phyloP scores from a whole-genome alignment of 768 basidiomycete species.

The Lactarius vividus region DNA sequence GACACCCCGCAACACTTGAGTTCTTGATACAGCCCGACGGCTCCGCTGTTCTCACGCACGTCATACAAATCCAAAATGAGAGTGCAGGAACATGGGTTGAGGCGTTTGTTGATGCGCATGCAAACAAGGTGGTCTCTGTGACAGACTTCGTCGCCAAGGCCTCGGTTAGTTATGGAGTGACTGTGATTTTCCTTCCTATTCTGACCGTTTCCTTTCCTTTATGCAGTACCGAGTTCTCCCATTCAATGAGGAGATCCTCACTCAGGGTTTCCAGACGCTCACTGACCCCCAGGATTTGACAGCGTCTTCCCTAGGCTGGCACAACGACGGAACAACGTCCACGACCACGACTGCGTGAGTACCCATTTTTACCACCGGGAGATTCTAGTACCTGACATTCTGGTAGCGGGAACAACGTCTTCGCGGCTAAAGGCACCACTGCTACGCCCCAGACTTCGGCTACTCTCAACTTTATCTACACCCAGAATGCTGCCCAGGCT shows the following conservation, averaged over 20 bases:
- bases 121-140: constrained; percentile 48
- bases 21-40: constrained; percentile 43
- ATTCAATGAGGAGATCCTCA: constrained; percentile 49
- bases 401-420: constrained; percentile 41
- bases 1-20: constrained; percentile 40
- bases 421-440: constrained; percentile 25
- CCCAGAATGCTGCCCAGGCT: constrained; percentile 35
- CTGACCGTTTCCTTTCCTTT: background rate
- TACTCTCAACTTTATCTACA: constrained; percentile 42
- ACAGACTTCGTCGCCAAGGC: constrained; percentile 52
- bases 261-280: constrained; percentile 49
- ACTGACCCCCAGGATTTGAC: constrained; percentile 51
- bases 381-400: background rate
- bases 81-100: constrained; percentile 50
- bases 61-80: constrained; percentile 44
- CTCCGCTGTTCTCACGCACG: constrained; percentile 40
- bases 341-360: constrained; percentile 33
- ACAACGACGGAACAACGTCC: constrained; percentile 40
- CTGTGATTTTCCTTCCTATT: background rate
- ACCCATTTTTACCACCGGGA: background rate
- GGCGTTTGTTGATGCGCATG: constrained; percentile 56
- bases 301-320: constrained; percentile 60
- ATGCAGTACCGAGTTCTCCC: constrained; percentile 49
- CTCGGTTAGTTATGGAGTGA: constrained; percentile 35
- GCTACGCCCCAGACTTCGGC: constrained; percentile 40